Evolutionary conservation across 495 filamentous ascomycete species (phyloP).

Genomic region (Acidiella bohemica): DNA sequence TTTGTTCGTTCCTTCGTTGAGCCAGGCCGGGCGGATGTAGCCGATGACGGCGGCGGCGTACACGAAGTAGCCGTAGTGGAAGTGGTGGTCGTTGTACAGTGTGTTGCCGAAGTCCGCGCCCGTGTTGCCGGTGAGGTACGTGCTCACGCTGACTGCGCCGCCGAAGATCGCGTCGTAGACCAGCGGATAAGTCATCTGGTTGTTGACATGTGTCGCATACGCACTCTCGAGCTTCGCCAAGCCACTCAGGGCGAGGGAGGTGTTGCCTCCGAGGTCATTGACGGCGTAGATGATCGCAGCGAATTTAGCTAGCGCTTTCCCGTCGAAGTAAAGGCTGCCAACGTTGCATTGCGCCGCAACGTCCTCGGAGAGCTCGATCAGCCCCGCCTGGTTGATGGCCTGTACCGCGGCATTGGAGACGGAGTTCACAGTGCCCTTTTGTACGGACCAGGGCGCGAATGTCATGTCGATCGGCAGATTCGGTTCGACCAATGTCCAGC

Average conservation of each 20-base stretch:
- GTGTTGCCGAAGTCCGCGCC: slow-evolving; percentile 36
- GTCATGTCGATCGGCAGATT: slow-evolving; percentile 60
- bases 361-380: slow-evolving; percentile 56
- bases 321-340: slow-evolving; percentile 89
- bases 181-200: slow-evolving; percentile 63
- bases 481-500: slow-evolving; percentile 65
- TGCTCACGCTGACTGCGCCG: slow-evolving; percentile 68
- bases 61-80: slow-evolving; percentile 86
- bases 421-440: slow-evolving; percentile 34
- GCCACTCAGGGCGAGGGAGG: slow-evolving; percentile 44
- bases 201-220: slow-evolving; percentile 63
- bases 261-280: slow-evolving; percentile 50
- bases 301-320: slow-evolving; percentile 46
- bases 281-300: slow-evolving; percentile 43
- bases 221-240: slow-evolving; percentile 56
- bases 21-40: slow-evolving; percentile 65
- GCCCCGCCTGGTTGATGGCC: slow-evolving; percentile 44
- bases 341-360: slow-evolving; percentile 57
- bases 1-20: slow-evolving; percentile 45
- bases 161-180: slow-evolving; percentile 58
- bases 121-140: slow-evolving; percentile 58
- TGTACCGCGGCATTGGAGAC: slow-evolving; percentile 40
- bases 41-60: slow-evolving; percentile 77
- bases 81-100: slow-evolving; percentile 84
- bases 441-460: slow-evolving; percentile 59